Percentiles rank a stretch among this genome's conserved stretches.
Evolutionary conservation across 2,329 filamentous ascomycete species (phyloP).

Genomic region (Trichoderma sp.): DNA sequence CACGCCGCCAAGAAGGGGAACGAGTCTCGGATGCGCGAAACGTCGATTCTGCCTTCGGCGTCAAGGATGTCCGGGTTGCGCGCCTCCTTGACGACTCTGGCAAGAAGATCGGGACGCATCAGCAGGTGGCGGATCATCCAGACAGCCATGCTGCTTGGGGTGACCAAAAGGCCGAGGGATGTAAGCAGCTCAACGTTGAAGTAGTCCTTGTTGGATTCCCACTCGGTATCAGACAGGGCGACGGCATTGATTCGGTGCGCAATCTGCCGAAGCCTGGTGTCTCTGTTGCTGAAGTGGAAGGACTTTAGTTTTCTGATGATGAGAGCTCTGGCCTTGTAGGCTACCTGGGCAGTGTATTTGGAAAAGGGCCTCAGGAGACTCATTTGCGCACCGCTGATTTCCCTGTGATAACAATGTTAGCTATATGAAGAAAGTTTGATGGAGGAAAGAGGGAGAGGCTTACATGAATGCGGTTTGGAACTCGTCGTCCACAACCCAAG

Average conservation of each 20-base stretch:
- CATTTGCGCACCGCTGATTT: constrained; percentile 31
- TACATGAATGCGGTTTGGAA: constrained; percentile 33
- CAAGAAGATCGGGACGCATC: constrained; percentile 22
- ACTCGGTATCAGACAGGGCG: constrained; percentile 29
- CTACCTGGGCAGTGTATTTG: constrained; percentile 27
- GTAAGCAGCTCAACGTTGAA: constrained; percentile 34
- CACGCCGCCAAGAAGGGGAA: constrained; percentile 33
- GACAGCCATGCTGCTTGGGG: constrained; percentile 31
- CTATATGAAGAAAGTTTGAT: neutral
- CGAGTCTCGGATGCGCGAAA: constrained; percentile 25
- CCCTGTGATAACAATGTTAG: constrained; percentile 23
- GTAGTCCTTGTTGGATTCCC: constrained; percentile 33
- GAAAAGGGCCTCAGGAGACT: constrained; percentile 29
- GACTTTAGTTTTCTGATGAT: constrained; percentile 26
- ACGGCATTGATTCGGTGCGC: constrained; percentile 33
- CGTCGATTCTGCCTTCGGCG: constrained; percentile 22
- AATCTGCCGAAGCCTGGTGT: constrained; percentile 24
- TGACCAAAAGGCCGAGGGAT: constrained; percentile 31
- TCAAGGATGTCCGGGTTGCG: constrained; percentile 20
- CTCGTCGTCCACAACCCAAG: constrained; percentile 31
- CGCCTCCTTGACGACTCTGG: constrained; percentile 26
- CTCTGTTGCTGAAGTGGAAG: constrained; percentile 29
- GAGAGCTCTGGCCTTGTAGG: constrained; percentile 29
- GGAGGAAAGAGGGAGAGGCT: constrained; percentile 1
- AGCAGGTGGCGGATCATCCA: constrained; percentile 32